Conservation (phyloP, 768 basidiomycete genomes). For the Dacryopinax spathularia region DNA sequence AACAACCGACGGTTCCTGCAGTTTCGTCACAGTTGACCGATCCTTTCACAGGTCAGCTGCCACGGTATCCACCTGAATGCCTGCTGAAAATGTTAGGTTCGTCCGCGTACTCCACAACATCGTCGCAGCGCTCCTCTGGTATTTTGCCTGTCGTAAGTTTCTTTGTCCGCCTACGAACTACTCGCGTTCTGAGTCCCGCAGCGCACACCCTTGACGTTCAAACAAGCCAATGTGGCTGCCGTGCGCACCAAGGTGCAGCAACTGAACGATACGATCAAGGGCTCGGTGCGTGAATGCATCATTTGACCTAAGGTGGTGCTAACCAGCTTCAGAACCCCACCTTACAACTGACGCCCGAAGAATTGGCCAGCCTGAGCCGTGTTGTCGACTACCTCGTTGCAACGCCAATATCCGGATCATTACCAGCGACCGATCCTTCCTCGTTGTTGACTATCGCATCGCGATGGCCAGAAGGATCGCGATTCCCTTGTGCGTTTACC, state of each 20-base stretch:
- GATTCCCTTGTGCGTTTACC: constrained; percentile 48
- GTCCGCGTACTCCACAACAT: constrained; percentile 22
- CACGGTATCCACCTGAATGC: constrained; percentile 37
- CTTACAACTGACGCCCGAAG: constrained; percentile 17
- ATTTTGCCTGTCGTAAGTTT: constrained; percentile 19
- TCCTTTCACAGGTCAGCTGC: constrained; percentile 50
- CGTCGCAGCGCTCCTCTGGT: constrained; percentile 21
- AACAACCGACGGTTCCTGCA: background rate
- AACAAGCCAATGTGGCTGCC: constrained; percentile 63
- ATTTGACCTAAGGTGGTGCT: background rate
- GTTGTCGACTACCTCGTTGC: constrained; percentile 12
- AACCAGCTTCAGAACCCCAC: constrained; percentile 8
- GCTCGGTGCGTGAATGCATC: constrained; percentile 30
- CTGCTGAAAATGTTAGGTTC: background rate
- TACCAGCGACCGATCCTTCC: constrained; percentile 42
- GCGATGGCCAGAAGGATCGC: constrained; percentile 57
- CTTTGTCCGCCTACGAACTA: constrained; percentile 8
- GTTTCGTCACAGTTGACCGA: constrained; percentile 25
- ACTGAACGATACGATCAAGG: constrained; percentile 50
- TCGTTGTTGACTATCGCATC: constrained; percentile 48
- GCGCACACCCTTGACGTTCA: constrained; percentile 61
- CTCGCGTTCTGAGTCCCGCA: constrained; percentile 19
- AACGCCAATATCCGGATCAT: constrained; percentile 16
- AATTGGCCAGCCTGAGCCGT: constrained; percentile 12
- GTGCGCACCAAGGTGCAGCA: constrained; percentile 69